These are phyloP conservation scores for Drosera capensis DNA, from an alignment of 148 eudicot genomes.

Conservation along the genomic window DNA sequence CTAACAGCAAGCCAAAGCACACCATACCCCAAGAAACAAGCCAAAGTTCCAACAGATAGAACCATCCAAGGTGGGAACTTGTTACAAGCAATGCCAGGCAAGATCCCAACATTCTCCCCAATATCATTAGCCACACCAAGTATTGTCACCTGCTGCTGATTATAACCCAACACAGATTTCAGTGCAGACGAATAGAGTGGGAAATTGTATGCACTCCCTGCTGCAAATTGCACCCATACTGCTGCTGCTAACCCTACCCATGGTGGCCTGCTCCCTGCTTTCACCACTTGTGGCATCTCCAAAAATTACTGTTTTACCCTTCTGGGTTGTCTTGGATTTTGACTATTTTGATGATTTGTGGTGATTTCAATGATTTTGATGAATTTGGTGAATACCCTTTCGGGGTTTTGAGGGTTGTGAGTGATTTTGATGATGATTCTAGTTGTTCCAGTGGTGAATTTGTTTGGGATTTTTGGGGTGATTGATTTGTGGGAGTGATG, in stretches of 20 bases:
- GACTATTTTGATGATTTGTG: too few relatives aligned
- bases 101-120: conserved; percentile 59
- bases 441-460: too few relatives aligned
- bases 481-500: too few relatives aligned
- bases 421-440: too few relatives aligned
- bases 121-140: conserved; percentile 76
- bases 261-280: conserved; percentile 17
- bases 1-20: conserved; percentile 59
- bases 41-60: conserved; percentile 35
- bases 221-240: conserved; percentile 42
- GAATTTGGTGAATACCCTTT: too few relatives aligned
- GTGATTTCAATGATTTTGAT: too few relatives aligned
- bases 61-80: conserved; percentile 65
- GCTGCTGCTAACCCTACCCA: conserved; percentile 59
- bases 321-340: too few relatives aligned
- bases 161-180: conserved; percentile 55
- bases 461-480: too few relatives aligned
- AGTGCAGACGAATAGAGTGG: conserved; percentile 62
- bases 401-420: too few relatives aligned
- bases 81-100: conserved; percentile 50
- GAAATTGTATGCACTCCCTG: conserved; percentile 49
- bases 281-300: neutral
- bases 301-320: too few relatives aligned
- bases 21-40: conserved; percentile 58
- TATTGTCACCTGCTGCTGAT: conserved; percentile 51